Evolutionary conservation across 257 asterid genomes (phyloP).

Genomic region (Solanum chiquidenum): DNA sequence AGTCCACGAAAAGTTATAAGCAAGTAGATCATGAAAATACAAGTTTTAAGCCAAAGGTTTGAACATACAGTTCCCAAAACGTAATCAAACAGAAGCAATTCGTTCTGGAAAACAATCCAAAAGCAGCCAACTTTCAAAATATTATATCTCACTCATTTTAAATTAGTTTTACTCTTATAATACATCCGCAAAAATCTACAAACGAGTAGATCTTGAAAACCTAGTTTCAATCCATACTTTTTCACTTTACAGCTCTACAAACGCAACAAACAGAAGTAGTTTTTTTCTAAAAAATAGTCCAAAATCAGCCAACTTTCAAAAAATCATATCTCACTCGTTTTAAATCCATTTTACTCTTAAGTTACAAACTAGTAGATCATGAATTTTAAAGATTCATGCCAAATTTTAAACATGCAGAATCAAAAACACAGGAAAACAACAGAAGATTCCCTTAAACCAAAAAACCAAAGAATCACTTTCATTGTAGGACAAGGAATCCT

Average conservation of each 20-base stretch:
- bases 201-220: background rate
- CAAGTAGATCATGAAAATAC: background rate
- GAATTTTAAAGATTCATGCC: background rate
- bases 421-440: background rate
- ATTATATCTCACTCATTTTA: background rate
- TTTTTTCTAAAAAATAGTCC: background rate
- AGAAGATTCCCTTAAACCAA: background rate
- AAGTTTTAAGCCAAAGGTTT: background rate
- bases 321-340: background rate
- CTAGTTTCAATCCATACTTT: background rate
- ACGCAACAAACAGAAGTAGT: background rate
- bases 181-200: background rate
- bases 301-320: background rate
- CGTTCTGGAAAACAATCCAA: background rate
- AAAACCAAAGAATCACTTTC: background rate
- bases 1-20: background rate
- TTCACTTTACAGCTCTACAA: background rate
- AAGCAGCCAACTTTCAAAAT: background rate
- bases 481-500: background rate
- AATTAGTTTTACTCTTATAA: background rate
- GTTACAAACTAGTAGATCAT: background rate
- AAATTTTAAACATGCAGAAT: background rate
- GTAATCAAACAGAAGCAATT: background rate
- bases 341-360: background rate
- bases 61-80: background rate